These are phyloP conservation scores for Penicillium griseofulvum DNA, from an alignment of 2,329 filamentous ascomycete species.

Conservation along the genomic window DNA sequence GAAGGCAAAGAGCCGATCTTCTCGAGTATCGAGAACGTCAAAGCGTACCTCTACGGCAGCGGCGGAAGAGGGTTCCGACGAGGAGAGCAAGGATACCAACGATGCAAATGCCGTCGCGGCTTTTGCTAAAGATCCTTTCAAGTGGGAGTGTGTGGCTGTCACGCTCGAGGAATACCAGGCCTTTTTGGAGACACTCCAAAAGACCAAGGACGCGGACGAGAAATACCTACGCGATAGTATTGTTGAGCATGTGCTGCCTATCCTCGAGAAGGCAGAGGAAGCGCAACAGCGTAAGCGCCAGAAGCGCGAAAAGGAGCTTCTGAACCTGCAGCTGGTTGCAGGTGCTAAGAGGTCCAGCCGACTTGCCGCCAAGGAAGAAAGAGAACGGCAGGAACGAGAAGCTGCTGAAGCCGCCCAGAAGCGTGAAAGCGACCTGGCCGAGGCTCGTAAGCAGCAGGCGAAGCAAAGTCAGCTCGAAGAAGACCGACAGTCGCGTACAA, in stretches of 20 bases:
- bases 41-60: slow-evolving; percentile 58
- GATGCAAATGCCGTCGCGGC: slow-evolving; percentile 34
- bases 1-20: slow-evolving; percentile 64
- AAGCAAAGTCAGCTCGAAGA: slow-evolving; percentile 64
- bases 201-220: slow-evolving; percentile 80
- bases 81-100: slow-evolving; percentile 40
- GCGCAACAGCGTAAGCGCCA: slow-evolving; percentile 66
- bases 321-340: slow-evolving; percentile 82
- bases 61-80: slow-evolving; percentile 43
- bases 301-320: slow-evolving; percentile 76
- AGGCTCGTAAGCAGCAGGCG: slow-evolving; percentile 59
- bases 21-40: slow-evolving; percentile 63
- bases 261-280: slow-evolving; percentile 74
- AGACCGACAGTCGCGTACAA: slow-evolving; percentile 74
- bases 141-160: slow-evolving; percentile 89
- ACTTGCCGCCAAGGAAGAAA: slow-evolving; percentile 77
- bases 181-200: slow-evolving; percentile 69
- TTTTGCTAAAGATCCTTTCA: slow-evolving; percentile 61
- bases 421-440: slow-evolving; percentile 61
- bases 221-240: slow-evolving; percentile 71
- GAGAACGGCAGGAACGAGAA: slow-evolving; percentile 70
- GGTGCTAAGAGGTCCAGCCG: slow-evolving; percentile 91
- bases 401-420: slow-evolving; percentile 68
- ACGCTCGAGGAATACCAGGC: slow-evolving; percentile 72
- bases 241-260: slow-evolving; percentile 74